These are phyloP conservation scores for Penicillium palitans DNA, from an alignment of 2,329 filamentous ascomycete species.

Conservation along the genomic window DNA sequence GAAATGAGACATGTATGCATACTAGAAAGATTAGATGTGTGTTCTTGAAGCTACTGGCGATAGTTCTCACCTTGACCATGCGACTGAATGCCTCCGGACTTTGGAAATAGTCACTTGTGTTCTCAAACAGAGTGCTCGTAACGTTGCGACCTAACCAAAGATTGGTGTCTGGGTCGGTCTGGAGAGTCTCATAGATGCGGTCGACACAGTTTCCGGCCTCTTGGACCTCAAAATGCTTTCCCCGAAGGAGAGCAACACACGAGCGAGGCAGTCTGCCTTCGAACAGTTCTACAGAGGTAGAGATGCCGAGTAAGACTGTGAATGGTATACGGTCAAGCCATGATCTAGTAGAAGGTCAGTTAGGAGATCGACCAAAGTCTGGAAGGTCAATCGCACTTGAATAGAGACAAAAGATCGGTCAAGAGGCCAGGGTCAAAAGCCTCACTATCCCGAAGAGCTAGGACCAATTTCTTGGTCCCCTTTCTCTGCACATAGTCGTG, in stretches of 20 bases:
- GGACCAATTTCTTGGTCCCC: constrained; percentile 40
- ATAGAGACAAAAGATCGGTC: constrained; percentile 46
- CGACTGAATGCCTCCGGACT: constrained; percentile 57
- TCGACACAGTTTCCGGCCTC: constrained; percentile 50
- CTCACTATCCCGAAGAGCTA: constrained; percentile 50
- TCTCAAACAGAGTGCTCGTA: constrained; percentile 53
- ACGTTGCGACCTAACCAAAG: constrained; percentile 57
- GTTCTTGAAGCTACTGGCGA: neutral
- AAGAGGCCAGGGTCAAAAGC: constrained; percentile 48
- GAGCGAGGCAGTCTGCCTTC: constrained; percentile 58
- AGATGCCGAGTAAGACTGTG: constrained; percentile 59
- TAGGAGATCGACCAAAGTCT: neutral
- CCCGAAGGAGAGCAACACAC: constrained; percentile 54
- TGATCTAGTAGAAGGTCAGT: constrained; percentile 45
- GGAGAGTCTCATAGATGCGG: constrained; percentile 43
- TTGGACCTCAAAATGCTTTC: constrained; percentile 55
- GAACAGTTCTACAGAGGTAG: constrained; percentile 63
- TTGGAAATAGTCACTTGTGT: constrained; percentile 61
- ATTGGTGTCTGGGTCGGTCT: constrained; percentile 35
- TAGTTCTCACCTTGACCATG: constrained; percentile 49
- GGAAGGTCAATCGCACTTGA: constrained; percentile 43
- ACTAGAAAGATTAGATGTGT: constrained; percentile 44
- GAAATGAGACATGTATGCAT: constrained; percentile 64
- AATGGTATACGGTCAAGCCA: constrained; percentile 64
- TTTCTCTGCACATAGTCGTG: constrained; percentile 44